Conservation (phyloP, 2,329 filamentous ascomycete genomes). For the Metarhizium humberi region DNA sequence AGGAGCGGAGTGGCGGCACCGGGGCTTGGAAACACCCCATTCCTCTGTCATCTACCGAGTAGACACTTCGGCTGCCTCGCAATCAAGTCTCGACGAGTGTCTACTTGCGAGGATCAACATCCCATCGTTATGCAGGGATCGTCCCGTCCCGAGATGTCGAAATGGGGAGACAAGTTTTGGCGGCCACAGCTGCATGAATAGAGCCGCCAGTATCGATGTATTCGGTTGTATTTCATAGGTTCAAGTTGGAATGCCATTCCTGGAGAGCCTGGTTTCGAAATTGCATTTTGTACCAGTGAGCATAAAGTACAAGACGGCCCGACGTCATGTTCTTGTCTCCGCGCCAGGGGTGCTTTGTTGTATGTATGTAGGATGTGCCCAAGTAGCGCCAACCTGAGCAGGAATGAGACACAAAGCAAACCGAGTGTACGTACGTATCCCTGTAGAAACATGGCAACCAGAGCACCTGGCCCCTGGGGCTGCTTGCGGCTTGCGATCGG, state of each 20-base stretch:
- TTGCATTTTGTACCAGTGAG: not conserved
- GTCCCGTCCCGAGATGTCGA: too few relatives aligned
- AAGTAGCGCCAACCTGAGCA: not conserved
- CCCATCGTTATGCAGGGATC: not conserved
- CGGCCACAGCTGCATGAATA: too few relatives aligned
- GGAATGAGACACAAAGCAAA: not conserved
- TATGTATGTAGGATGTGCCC: not conserved
- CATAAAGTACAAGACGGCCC: not conserved
- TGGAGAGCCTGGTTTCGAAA: too few relatives aligned
- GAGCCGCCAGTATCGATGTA: too few relatives aligned
- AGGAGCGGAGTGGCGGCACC: too few relatives aligned
- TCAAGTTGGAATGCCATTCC: too few relatives aligned
- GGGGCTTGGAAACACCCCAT: not conserved
- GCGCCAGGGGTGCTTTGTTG: not conserved
- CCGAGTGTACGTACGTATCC: not conserved
- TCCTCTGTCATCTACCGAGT: not conserved
- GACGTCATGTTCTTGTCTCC: not conserved
- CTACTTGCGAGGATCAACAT: not conserved
- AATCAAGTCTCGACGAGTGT: not conserved
- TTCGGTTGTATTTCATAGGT: too few relatives aligned
- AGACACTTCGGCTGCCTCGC: not conserved
- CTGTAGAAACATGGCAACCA: not conserved
- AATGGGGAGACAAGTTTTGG: too few relatives aligned
- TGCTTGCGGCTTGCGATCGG: not conserved
- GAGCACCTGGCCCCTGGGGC: not conserved